Base-by-base conservation (phyloP, 768 basidiomycete genomes). In the Leccinum boreale region DNA sequence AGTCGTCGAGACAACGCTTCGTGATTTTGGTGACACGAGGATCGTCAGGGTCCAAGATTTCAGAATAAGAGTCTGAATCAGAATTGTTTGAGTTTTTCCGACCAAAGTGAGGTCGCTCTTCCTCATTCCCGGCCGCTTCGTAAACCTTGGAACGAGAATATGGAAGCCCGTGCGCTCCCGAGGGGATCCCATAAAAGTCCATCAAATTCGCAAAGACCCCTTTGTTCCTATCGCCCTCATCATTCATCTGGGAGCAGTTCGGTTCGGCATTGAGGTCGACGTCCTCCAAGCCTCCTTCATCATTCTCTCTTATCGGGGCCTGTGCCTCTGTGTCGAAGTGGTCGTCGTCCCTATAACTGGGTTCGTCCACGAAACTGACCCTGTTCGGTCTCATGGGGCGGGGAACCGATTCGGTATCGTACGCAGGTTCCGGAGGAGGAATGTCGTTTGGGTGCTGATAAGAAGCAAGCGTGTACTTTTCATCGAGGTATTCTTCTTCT, bases 31-130 rank as follows among this genome's bases (percentile, higher is more conserved):
- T 89, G 23, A 90, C 74, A 45, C 80, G 77, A 51, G 88, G 89
- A 70, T 92, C 89, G 62, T 92, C 87, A 17, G 83, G 79, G 66
- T 92, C 90, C 39, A 87, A 70, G 8, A 81, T 56, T 15, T 86
- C 82, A 19, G 82, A 83, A 49, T 76, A 70, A 50, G 74, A 69
- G 26, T 69, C 69, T 14, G 69, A 70, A 46, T 64, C 62, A 24
- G 82, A 85, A 35, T 70, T 70, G 60, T 73, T 74, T 1, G 85
- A 83, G 59, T 80, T 74, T 24, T 58, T 59, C 31, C 82, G 76
- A 26, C 72, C 29, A 8, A 63, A 42, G n/a, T 56, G 50, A 35
- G 59, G 57, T 17, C 46, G 62, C 26, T 21, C 61, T 17, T 28
- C 23, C 14, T 53, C 33, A 60, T 50, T 67, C 59, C 35, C 54